Evolutionary conservation across 2,329 filamentous ascomycete species (phyloP).

Genomic region (Ascochyta lentis): DNA sequence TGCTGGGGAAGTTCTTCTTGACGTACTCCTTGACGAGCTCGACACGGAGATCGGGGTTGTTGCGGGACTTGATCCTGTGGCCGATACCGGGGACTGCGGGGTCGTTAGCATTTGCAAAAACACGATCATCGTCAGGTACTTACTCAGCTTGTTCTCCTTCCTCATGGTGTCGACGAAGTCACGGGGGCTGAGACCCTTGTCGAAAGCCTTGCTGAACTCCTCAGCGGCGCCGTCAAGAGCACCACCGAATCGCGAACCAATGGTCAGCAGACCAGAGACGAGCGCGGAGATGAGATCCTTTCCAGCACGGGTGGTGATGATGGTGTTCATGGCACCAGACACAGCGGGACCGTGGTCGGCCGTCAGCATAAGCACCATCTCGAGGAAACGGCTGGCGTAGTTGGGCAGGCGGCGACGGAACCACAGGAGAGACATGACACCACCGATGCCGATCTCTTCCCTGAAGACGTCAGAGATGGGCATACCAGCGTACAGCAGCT

Average conservation of each 20-base stretch:
- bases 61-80: constrained; percentile 98
- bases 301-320: constrained; percentile 98
- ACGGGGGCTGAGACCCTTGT: constrained; percentile 97
- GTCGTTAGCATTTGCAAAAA: constrained; percentile 24
- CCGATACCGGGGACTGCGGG: constrained; percentile 86
- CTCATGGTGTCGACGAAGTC: constrained; percentile 99
- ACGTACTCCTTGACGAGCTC: constrained; percentile 99
- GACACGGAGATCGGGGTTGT: constrained; percentile 99
- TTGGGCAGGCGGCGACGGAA: constrained; percentile 96
- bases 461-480: constrained; percentile 99
- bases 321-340: constrained; percentile 99
- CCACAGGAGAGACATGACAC: constrained; percentile 99
- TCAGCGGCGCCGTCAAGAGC: constrained; percentile 96
- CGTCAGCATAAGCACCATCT: constrained; percentile 99
- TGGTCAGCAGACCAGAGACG: constrained; percentile 95
- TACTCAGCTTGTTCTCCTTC: constrained; percentile 99
- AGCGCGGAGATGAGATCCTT: constrained; percentile 97
- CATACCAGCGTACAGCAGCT: constrained; percentile 98
- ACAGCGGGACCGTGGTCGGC: constrained; percentile 98
- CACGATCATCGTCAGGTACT: constrained; percentile 38
- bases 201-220: constrained; percentile 97
- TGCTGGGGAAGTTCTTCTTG: constrained; percentile 93
- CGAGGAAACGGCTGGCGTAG: constrained; percentile 98
- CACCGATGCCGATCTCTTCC: constrained; percentile 98
- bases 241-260: constrained; percentile 97